A percentile compares a stretch with the other conserved stretches of the same genome.
These are phyloP conservation scores for Malassezia globosa DNA, from an alignment of 1,284 basidiomycete species.

Conservation along the genomic window DNA sequence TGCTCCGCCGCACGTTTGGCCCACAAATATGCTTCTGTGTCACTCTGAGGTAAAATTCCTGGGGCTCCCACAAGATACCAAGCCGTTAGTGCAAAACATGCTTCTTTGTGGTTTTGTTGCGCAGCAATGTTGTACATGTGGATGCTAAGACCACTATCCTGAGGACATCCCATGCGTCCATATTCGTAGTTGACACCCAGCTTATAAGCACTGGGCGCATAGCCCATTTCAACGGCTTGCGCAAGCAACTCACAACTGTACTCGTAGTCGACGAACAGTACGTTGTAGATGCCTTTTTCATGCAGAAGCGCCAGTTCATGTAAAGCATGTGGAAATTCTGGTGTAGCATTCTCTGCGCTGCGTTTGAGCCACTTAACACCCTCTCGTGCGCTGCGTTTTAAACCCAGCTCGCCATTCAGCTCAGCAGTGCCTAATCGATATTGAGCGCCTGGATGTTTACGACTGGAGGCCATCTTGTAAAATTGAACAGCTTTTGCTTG, in stretches of 20 bases:
- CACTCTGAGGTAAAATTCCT: conserved; percentile 90
- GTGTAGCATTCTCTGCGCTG: conserved; percentile 61
- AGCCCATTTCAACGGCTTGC: conserved; percentile 86
- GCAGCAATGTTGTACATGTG: conserved; percentile 76
- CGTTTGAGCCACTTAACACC: conserved; percentile 98
- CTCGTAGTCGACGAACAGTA: conserved; percentile 88
- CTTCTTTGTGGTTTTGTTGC: conserved; percentile 89
- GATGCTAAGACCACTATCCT: conserved; percentile 88
- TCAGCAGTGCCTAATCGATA: conserved; percentile 92
- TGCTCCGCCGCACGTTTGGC: conserved; percentile 46
- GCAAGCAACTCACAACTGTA: conserved; percentile 89
- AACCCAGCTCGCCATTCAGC: conserved; percentile 83
- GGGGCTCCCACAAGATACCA: conserved; percentile 99
- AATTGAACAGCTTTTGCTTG: conserved; percentile 82
- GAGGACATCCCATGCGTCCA: conserved; percentile 96
- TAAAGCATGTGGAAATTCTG: conserved; percentile 91
- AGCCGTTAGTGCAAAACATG: conserved; percentile 92
- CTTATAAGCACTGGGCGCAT: conserved; percentile 88
- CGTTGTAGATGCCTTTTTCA: conserved; percentile 88
- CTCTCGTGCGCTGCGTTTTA: conserved; percentile 77
- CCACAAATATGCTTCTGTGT: conserved; percentile 76
- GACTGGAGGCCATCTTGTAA: conserved; percentile 78
- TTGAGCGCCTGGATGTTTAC: conserved; percentile 85
- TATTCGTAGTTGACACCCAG: conserved; percentile 98
- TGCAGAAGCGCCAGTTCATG: conserved; percentile 90